A percentile compares a stretch with the other conserved stretches of the same genome.
Evolutionary conservation across 192 early-diverging fungal genomes (phyloP).

Genomic region (Neocallimastix lanati): DNA sequence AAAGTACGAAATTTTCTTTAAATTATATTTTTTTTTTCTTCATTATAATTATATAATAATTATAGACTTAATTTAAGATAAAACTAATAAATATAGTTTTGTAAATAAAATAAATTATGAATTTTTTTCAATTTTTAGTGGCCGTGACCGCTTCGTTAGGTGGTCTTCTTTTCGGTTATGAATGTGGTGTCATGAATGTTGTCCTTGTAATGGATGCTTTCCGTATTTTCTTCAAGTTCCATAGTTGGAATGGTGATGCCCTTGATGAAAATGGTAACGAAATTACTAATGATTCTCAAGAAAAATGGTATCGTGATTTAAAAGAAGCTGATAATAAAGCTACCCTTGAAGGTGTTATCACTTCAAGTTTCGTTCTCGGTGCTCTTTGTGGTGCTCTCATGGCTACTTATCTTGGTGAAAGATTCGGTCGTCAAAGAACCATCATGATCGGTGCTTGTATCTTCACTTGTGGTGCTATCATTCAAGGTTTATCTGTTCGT

Average conservation of each 20-base stretch:
- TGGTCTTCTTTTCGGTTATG: conserved; percentile 7
- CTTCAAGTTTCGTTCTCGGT: not conserved
- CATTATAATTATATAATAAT: too few relatives aligned
- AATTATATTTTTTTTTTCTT: too few relatives aligned
- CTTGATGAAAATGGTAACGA: not conserved
- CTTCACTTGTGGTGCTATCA: not conserved
- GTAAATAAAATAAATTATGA: not conserved
- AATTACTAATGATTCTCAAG: not conserved
- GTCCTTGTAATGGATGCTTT: conserved; percentile 4
- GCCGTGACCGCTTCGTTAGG: not conserved
- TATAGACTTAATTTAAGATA: too few relatives aligned
- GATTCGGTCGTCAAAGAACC: not conserved
- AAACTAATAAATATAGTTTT: too few relatives aligned
- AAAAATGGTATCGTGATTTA: not conserved
- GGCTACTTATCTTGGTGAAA: not conserved
- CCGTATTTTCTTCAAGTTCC: not conserved
- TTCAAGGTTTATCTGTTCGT: too few relatives aligned
- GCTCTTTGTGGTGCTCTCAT: not conserved
- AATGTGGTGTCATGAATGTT: conserved; percentile 5
- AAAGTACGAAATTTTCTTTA: too few relatives aligned
- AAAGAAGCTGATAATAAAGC: not conserved
- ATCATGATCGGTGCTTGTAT: not conserved
- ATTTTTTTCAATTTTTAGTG: not conserved
- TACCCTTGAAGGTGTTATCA: not conserved
- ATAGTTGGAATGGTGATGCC: not conserved